phyloP scores from a whole-genome alignment of 257 asterid species.

The Schizonepeta tenuifolia region DNA sequence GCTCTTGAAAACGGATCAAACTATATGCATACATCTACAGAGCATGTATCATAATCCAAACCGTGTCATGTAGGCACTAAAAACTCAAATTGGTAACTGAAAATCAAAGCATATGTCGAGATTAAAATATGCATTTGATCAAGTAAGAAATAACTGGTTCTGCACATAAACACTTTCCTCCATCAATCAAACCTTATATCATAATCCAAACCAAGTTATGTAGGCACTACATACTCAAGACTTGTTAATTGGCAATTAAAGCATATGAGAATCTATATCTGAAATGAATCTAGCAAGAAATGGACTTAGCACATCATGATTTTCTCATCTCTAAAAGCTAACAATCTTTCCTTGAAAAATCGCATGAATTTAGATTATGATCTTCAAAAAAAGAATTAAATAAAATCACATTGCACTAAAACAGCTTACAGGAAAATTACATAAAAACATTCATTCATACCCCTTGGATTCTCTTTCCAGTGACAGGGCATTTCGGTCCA shows the following conservation, averaged over 20 bases:
- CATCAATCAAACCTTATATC: too few species aligned
- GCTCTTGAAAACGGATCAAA: too few species aligned
- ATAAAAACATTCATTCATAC: conserved; percentile 32
- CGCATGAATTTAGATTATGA: neutral
- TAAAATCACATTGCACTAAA: neutral
- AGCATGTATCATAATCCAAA: neutral
- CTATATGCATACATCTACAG: neutral
- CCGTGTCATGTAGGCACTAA: too few species aligned
- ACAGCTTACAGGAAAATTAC: neutral
- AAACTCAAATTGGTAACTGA: neutral
- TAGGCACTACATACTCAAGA: neutral
- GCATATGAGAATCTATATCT: neutral
- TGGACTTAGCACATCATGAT: neutral
- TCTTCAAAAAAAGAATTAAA: neutral
- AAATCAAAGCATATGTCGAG: neutral
- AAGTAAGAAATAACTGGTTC: too few species aligned
- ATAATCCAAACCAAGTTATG: too few species aligned
- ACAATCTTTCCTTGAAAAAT: neutral
- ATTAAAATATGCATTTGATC: too few species aligned
- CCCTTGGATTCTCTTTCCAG: conserved; percentile 90
- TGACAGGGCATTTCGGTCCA: conserved; percentile 85
- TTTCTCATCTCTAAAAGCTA: neutral
- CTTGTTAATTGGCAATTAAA: neutral
- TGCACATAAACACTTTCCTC: too few species aligned
- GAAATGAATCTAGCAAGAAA: neutral